Percentiles rank a stretch among this genome's conserved stretches.
phyloP scores from a whole-genome alignment of 495 filamentous ascomycete species.

The Hypoxylon lienhwacheense region DNA sequence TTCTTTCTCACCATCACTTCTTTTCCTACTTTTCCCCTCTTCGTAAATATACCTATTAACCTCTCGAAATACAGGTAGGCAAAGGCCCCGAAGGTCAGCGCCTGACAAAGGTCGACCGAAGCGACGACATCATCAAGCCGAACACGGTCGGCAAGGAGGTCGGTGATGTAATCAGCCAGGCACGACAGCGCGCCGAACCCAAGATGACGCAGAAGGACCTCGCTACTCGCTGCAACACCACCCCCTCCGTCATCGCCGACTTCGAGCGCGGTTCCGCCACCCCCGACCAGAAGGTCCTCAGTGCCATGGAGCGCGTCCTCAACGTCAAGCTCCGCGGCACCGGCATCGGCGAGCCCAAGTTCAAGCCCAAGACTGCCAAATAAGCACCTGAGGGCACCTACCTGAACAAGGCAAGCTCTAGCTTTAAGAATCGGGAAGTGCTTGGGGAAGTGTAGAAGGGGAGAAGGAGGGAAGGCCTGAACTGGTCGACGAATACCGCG shows the following conservation, averaged over 20 bases:
- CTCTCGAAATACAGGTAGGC: slow-evolving; percentile 30
- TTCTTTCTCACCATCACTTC: neutral
- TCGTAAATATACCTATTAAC: neutral
- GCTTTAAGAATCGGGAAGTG: no score
- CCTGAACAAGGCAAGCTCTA: neutral
- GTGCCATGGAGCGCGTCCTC: slow-evolving; percentile 78
- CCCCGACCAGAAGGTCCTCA: slow-evolving; percentile 83
- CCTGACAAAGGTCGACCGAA: slow-evolving; percentile 96
- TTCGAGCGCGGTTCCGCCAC: slow-evolving; percentile 81
- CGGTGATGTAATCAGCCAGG: slow-evolving; percentile 76
- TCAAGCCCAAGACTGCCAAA: slow-evolving; percentile 63
- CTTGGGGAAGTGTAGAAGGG: no score
- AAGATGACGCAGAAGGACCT: slow-evolving; percentile 98
- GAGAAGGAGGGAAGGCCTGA: no score
- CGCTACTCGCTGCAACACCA: slow-evolving; percentile 91
- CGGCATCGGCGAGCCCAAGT: slow-evolving; percentile 76
- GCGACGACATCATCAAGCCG: slow-evolving; percentile 96
- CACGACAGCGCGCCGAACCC: slow-evolving; percentile 68
- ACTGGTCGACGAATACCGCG: no score
- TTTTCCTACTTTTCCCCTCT: neutral
- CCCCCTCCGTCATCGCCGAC: slow-evolving; percentile 73
- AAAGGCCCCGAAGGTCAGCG: slow-evolving; percentile 77
- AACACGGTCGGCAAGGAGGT: slow-evolving; percentile 82
- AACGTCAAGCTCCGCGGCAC: slow-evolving; percentile 80
- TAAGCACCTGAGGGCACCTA: neutral